Evolutionary conservation across 192 early-diverging fungal species (phyloP).

Genomic region (Jimgerdemannia lactiflua): DNA sequence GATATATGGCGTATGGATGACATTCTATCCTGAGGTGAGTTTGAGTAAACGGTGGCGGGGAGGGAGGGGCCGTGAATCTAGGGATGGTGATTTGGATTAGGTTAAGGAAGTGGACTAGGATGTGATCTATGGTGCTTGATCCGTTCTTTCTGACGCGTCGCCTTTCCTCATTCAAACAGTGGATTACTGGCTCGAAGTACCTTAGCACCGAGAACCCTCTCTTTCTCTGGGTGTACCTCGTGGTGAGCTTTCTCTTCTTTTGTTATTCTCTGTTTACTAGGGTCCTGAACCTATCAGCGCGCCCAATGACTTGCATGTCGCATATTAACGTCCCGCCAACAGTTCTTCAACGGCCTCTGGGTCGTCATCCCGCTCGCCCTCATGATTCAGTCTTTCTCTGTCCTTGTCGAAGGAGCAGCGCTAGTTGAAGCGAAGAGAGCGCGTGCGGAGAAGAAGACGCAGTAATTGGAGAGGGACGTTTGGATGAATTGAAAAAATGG

Average conservation of each 20-base stretch:
- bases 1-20: conserved; percentile 32
- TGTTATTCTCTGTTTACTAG: not conserved
- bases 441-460: too few relatives aligned
- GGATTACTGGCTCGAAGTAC: conserved; percentile 19
- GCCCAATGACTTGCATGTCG: not conserved
- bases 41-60: not conserved
- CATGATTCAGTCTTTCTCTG: conserved; percentile 18
- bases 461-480: too few relatives aligned
- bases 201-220: conserved; percentile 20
- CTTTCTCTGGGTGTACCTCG: conserved; percentile 20
- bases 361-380: conserved; percentile 20
- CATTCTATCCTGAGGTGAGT: conserved; percentile 28
- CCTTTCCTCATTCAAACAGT: conserved; percentile 2
- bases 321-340: not conserved
- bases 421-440: too few relatives aligned
- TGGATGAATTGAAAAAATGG: too few relatives aligned
- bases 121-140: not conserved
- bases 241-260: conserved; percentile 13
- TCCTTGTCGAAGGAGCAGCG: not conserved
- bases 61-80: too few relatives aligned
- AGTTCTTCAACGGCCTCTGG: conserved; percentile 38
- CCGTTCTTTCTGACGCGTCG: not conserved
- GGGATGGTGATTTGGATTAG: too few relatives aligned
- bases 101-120: not conserved
- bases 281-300: too few relatives aligned